phyloP scores from a whole-genome alignment of 164 flowering plant genomes.

The Macadamia tetraphylla region DNA sequence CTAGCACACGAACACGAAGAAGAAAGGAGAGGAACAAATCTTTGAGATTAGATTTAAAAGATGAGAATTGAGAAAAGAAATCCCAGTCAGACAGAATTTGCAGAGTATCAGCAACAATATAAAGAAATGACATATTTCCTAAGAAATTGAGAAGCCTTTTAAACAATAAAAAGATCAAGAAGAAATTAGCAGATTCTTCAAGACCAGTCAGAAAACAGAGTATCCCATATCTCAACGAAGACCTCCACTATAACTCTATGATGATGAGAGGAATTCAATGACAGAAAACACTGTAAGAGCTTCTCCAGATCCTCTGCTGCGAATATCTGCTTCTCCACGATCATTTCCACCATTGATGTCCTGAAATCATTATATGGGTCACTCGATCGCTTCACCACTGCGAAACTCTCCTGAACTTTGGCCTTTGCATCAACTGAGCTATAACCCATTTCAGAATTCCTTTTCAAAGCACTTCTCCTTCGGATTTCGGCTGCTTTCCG shows the following conservation, averaged over 20 bases:
- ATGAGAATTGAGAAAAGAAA: too few relatives aligned
- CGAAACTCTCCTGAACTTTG: conserved; percentile 49
- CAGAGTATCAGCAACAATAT: neutral
- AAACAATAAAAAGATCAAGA: neutral
- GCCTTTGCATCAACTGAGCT: conserved; percentile 7
- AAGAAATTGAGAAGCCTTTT: too few relatives aligned
- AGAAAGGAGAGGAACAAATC: neutral
- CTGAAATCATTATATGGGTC: conserved; percentile 70
- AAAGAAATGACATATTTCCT: neutral
- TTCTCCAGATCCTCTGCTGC: conserved; percentile 48
- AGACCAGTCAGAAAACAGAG: conserved; percentile 40
- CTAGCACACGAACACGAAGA: too few relatives aligned
- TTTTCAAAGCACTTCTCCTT: conserved; percentile 5
- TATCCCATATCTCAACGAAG: conserved; percentile 68
- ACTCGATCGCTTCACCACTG: conserved; percentile 63
- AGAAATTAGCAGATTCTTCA: neutral
- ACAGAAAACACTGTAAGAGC: conserved; percentile 62
- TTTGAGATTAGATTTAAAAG: too few relatives aligned
- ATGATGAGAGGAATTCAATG: conserved; percentile 53
- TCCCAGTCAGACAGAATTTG: neutral
- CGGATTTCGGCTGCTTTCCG: conserved; percentile 11
- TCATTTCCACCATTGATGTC: conserved; percentile 86
- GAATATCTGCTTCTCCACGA: conserved; percentile 62
- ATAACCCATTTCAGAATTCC: conserved; percentile 16
- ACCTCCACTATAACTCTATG: conserved; percentile 61